Conservation (phyloP, 768 basidiomycete genomes). For the Leucocoprinus birnbaumii region DNA sequence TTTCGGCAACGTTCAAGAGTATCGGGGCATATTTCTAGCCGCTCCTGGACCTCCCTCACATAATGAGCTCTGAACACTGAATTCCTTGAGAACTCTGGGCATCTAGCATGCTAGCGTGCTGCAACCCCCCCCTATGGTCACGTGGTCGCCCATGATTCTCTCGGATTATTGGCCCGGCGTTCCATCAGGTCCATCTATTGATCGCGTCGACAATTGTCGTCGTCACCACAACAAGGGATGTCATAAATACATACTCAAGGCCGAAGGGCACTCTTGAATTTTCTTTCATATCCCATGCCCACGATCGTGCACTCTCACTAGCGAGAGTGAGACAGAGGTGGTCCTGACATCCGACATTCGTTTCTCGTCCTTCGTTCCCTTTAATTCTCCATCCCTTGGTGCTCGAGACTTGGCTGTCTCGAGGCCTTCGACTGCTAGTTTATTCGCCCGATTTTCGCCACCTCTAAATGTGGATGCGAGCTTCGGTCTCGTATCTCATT, state of each 20-base stretch:
- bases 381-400: not conserved
- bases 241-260: not conserved
- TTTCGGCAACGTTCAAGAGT: too few relatives aligned
- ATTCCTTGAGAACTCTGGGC: too few relatives aligned
- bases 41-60: too few relatives aligned
- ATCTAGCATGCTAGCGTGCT: too few relatives aligned
- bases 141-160: not conserved
- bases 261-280: not conserved
- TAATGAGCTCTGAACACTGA: too few relatives aligned
- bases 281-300: not conserved
- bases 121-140: too few relatives aligned
- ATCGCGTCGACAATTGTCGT: not conserved
- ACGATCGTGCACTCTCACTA: not conserved
- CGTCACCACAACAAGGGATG: constrained; percentile 1
- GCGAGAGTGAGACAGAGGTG: not conserved
- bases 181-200: constrained; percentile 3
- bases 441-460: not conserved
- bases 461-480: constrained; percentile 5
- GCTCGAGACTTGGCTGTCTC: not conserved
- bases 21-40: too few relatives aligned
- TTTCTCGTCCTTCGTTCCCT: constrained; percentile 3
- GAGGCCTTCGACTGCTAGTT: not conserved
- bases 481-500: constrained; percentile 6
- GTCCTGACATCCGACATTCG: not conserved
- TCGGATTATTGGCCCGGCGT: not conserved